These are phyloP conservation scores for Colletotrichum sp. DNA, from an alignment of 2,329 filamentous ascomycete genomes.

Conservation along the genomic window DNA sequence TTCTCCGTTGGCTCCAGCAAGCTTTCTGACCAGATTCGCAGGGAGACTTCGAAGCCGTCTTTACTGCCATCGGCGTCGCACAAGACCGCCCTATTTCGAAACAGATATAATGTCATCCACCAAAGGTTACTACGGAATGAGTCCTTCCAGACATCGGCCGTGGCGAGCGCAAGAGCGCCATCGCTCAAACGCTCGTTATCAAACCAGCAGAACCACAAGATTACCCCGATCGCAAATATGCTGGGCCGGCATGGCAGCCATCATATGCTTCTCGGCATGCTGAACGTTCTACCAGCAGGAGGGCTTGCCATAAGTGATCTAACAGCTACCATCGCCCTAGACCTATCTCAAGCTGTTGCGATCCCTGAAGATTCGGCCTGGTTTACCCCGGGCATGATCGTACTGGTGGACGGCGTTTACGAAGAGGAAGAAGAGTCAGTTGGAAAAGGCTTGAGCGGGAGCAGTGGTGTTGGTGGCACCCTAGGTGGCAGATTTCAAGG, in stretches of 20 bases:
- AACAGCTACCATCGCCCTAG: slow-evolving; percentile 85
- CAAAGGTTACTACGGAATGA: slow-evolving; percentile 93
- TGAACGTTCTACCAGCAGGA: slow-evolving; percentile 82
- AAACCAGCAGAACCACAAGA: slow-evolving; percentile 76
- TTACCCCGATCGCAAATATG: slow-evolving; percentile 82
- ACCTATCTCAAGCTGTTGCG: slow-evolving; percentile 79
- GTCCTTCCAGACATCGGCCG: slow-evolving; percentile 83
- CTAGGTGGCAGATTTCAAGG: slow-evolving; percentile 93
- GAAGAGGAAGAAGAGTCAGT: slow-evolving; percentile 84
- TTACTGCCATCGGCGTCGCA: slow-evolving; percentile 78
- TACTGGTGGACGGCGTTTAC: slow-evolving; percentile 94
- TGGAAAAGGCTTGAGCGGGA: slow-evolving; percentile 74
- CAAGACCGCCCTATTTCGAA: slow-evolving; percentile 86
- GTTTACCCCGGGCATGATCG: slow-evolving; percentile 96
- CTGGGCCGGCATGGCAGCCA: slow-evolving; percentile 81
- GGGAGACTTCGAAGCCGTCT: slow-evolving; percentile 68
- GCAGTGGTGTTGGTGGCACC: slow-evolving; percentile 83
- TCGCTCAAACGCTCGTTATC: slow-evolving; percentile 65
- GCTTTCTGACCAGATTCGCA: slow-evolving; percentile 35
- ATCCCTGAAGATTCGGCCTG: slow-evolving; percentile 88
- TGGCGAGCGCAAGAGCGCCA: slow-evolving; percentile 64
- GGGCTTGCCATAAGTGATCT: slow-evolving; percentile 83
- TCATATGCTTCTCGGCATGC: slow-evolving; percentile 85
- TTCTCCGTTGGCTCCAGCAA: not conserved
- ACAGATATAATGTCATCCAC: slow-evolving; percentile 90